Conservation (phyloP, 106 monocot genomes). For the Amphibolis antarctica region DNA sequence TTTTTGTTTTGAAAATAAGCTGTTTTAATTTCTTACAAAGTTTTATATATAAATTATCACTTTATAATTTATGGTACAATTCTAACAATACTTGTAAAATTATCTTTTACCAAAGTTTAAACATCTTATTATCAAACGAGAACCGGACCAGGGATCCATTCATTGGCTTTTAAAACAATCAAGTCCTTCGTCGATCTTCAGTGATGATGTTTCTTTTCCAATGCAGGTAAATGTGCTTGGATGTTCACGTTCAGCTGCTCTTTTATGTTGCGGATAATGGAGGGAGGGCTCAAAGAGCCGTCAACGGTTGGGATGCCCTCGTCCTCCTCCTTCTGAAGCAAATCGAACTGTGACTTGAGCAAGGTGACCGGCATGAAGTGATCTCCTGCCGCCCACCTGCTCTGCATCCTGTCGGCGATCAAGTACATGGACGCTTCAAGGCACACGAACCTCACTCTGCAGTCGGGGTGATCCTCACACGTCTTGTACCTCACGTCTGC, state of each 20-base stretch:
- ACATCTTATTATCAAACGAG: too few species aligned
- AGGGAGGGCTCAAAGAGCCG: constrained; percentile 21
- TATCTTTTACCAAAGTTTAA: too few species aligned
- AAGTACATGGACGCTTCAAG: constrained; percentile 41
- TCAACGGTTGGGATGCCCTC: constrained; percentile 44
- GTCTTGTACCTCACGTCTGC: constrained; percentile 40
- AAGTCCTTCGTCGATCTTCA: too few species aligned
- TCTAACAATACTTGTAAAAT: too few species aligned
- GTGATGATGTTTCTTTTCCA: too few species aligned
- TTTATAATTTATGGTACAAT: too few species aligned
- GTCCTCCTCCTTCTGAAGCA: constrained; percentile 55
- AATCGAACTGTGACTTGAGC: constrained; percentile 53
- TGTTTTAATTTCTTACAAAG: too few species aligned
- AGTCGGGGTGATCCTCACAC: constrained; percentile 16
- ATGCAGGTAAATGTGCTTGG: background rate
- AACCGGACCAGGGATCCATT: too few species aligned
- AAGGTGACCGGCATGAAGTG: constrained; percentile 79
- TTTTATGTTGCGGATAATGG: constrained; percentile 19
- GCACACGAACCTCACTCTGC: constrained; percentile 61
- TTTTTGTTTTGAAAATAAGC: too few species aligned
- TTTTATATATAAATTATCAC: too few species aligned
- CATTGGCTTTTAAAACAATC: too few species aligned
- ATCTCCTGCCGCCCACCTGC: constrained; percentile 37
- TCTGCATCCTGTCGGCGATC: constrained; percentile 45
- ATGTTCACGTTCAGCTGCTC: background rate